Evolutionary conservation across 202 grass and related monocot genomes (phyloP), one percentile per base, ranked within the genome.

Genomic region (Digitaria exilis): DNA sequence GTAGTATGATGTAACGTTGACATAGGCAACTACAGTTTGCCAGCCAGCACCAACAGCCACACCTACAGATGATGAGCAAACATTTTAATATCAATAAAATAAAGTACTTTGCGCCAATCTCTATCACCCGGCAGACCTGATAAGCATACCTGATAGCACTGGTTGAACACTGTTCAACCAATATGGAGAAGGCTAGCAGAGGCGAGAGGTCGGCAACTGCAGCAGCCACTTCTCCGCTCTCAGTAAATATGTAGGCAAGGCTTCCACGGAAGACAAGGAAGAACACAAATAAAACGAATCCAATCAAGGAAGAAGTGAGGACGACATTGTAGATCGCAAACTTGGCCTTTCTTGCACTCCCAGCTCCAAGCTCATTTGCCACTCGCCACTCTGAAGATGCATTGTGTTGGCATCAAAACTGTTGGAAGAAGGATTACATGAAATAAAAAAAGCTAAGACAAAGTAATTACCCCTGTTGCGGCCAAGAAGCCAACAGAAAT

Each of bases 121-220:
- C 32, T 15, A 0, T 16, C 14, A 34, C 69, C 68, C 24, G 28
- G 26, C 68, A 72, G n/a, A 77, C 57, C 17, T 3, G 4, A 55
- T 44, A 56, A 77, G 39, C 82, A 63, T 8, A 97, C 94, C 94
- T 91, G 90, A 94, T 46, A 97, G 79, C 77, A 97, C 94, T 9
- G 94, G 94, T 50, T 97, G 94, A 75, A 97, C 85, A 57, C 91
- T 94, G 37, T 97, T 97, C 6, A 97, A 16, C 70, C n/a, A 94
- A 30, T 55, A 94, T 94, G 19, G 95, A 94, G 92, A 97, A 91
- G 18, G 88, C 92, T 5, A 94, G 85, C 14, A 97, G 80, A 30
- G 88, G 82, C 3, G 92, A 91, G 24, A 97, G 92, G 58, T 92
- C 84, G 21, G 39, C 52, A 17, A 97, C 95, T 1, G 95, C 92